Evolutionary conservation across 2,329 filamentous ascomycete genomes (phyloP).

Genomic region (Aspergillus sp.): DNA sequence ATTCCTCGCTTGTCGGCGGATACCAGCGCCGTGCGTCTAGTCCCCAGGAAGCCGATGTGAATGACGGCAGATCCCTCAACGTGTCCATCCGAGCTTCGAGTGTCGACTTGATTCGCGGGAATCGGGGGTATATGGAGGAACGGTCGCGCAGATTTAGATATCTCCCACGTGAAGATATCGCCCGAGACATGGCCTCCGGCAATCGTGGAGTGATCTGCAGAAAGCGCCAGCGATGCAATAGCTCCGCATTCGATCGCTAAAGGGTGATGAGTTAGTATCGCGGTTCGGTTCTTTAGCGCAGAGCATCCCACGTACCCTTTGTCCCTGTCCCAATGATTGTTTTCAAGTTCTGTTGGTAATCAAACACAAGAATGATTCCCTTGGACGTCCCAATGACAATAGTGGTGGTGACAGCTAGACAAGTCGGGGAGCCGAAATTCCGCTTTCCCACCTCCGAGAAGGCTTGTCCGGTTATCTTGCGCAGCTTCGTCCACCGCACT

Average conservation of each 20-base stretch:
- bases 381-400: conserved; percentile 93
- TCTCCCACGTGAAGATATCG: conserved; percentile 96
- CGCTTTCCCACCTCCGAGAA: conserved; percentile 91
- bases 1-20: conserved; percentile 94
- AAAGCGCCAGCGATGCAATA: conserved; percentile 83
- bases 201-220: conserved; percentile 89
- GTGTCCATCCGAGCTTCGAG: conserved; percentile 77
- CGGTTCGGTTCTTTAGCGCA: no score
- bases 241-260: conserved; percentile 87
- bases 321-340: conserved; percentile 91
- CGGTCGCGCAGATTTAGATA: conserved; percentile 74
- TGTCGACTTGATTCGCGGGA: conserved; percentile 62
- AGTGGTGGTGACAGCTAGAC: conserved; percentile 79
- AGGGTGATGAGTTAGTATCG: no score
- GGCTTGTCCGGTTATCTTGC: conserved; percentile 81
- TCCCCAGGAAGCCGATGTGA: conserved; percentile 93
- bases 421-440: conserved; percentile 89
- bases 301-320: conserved; percentile 72
- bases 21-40: conserved; percentile 87
- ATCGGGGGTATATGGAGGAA: conserved; percentile 85
- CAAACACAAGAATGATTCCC: conserved; percentile 91
- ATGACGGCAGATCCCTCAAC: conserved; percentile 73
- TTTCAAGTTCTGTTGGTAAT: conserved; percentile 94
- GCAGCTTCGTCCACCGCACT: conserved; percentile 90
- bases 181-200: conserved; percentile 87